Conservation (phyloP, 2,329 filamentous ascomycete species). For the Neurospora sp. region DNA sequence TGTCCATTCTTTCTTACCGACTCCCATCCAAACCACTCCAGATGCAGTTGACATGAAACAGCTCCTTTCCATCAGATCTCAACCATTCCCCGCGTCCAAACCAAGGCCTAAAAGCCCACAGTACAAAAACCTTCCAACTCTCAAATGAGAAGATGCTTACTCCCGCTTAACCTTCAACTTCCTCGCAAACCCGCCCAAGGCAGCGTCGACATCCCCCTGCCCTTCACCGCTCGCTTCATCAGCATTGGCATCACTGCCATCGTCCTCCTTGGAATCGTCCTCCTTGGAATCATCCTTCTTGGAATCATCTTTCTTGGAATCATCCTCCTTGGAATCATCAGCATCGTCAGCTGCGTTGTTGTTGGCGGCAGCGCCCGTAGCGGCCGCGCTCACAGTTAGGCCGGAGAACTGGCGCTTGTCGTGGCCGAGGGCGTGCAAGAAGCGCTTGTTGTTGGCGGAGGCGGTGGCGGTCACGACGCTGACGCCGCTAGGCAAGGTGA, state of each 20-base stretch:
- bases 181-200: background rate
- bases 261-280: no score
- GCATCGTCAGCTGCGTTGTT: background rate
- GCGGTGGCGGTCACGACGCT: slow-evolving; percentile 11
- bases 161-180: background rate
- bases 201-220: background rate
- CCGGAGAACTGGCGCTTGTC: background rate
- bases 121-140: background rate
- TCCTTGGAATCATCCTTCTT: no score
- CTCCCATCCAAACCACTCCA: background rate
- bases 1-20: background rate
- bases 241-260: background rate
- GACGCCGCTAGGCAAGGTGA: slow-evolving; percentile 16
- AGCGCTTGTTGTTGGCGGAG: slow-evolving; percentile 6
- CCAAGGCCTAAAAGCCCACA: background rate
- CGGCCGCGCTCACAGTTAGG: background rate
- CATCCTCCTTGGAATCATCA: background rate
- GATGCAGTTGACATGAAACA: background rate
- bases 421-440: background rate
- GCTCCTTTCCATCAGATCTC: background rate
- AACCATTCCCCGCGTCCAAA: background rate
- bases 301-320: background rate
- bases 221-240: background rate
- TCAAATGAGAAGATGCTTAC: background rate
- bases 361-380: background rate